Conservation (phyloP, 2,329 filamentous ascomycete genomes). For the Metarhizium album region DNA sequence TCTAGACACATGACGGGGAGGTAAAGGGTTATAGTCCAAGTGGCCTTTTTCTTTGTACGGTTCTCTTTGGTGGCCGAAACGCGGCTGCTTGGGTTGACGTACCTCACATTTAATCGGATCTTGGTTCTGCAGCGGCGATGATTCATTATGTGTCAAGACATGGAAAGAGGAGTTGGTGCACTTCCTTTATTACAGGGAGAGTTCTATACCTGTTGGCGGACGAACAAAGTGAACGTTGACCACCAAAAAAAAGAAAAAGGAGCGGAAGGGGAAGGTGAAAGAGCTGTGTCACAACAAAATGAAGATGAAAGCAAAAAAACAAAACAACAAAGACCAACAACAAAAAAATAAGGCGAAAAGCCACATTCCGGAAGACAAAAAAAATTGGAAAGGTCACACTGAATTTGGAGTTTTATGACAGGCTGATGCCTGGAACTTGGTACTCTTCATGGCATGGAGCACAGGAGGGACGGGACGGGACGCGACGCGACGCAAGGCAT, state of each 20-base stretch:
- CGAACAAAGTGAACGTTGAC: not conserved
- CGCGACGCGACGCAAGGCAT: conserved; percentile 6
- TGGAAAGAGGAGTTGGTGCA: not conserved
- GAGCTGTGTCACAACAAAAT: not conserved
- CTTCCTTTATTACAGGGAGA: not conserved
- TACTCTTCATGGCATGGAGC: conserved; percentile 3
- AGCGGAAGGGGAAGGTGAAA: not conserved
- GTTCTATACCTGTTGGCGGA: not conserved
- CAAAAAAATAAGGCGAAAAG: not conserved
- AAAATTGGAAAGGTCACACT: not conserved
- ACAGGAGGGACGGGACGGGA: too few species aligned
- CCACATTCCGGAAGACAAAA: not conserved
- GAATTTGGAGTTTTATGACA: conserved; percentile 5
- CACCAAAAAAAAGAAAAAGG: not conserved
- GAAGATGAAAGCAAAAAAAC: not conserved
- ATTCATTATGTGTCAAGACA: not conserved
- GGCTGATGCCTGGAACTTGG: conserved; percentile 4
- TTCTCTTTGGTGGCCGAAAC: not conserved
- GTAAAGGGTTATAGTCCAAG: conserved; percentile 7
- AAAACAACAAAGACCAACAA: not conserved
- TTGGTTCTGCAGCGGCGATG: not conserved
- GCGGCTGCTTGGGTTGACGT: not conserved
- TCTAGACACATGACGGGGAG: conserved; percentile 25
- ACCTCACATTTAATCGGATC: not conserved
- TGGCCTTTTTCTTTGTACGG: not conserved